A percentile compares a stretch with the other conserved stretches of the same genome.
Evolutionary conservation across 306 rosid genomes (phyloP).

Genomic region (Vachellia pachyceras): DNA sequence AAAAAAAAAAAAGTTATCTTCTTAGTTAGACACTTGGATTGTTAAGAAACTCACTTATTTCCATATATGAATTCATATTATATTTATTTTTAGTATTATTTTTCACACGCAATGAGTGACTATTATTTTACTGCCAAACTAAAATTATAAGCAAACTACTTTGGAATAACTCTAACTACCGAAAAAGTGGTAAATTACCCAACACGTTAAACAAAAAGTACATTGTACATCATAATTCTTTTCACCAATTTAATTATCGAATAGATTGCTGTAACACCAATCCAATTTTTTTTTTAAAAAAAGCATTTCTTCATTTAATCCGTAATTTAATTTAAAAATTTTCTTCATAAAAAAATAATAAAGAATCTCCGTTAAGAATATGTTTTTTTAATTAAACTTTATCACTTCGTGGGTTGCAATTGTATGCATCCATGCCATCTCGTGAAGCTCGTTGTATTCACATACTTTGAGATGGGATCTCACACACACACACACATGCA

Average conservation of each 20-base stretch:
- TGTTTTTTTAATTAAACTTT: neutral
- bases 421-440: neutral
- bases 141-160: neutral
- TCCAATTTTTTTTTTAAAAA: too few species aligned
- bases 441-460: slow-evolving; percentile 1
- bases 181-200: neutral
- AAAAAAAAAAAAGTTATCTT: too few species aligned
- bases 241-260: neutral
- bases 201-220: neutral
- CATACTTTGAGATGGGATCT: slow-evolving; percentile 20
- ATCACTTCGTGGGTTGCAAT: neutral
- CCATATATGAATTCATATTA: neutral
- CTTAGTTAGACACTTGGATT: too few species aligned
- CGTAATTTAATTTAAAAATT: too few species aligned
- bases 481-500: too few species aligned
- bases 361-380: neutral
- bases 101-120: neutral
- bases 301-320: too few species aligned
- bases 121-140: neutral
- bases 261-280: neutral
- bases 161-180: neutral
- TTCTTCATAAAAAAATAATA: too few species aligned
- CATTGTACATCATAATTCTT: neutral
- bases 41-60: too few species aligned
- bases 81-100: neutral